Evolutionary conservation across 176 grass and related monocot species (phyloP), one percentile per base, ranked within the genome.

Genomic region (Saccharum officinarum): DNA sequence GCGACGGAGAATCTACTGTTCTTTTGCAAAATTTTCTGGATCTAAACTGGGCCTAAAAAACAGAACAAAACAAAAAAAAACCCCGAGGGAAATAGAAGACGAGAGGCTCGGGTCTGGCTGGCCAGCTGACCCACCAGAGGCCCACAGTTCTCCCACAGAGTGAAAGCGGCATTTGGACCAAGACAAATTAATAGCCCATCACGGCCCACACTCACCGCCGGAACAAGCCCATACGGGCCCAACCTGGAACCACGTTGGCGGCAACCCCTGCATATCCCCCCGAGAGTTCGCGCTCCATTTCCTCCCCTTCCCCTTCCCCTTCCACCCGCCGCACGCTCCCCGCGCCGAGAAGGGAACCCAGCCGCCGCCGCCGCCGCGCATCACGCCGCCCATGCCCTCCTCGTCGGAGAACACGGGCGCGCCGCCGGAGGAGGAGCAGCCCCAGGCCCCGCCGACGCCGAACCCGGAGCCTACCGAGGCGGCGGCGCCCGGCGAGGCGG

Each of bases 331-430:
- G 7, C 25, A 66, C 10, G 61, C 69, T 37, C n/a, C n/a, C n/a
- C n/a, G n/a, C n/a, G n/a, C n/a, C 39, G 20, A 37, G 54, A 49
- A 62, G 62, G 34, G 68, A 61, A 20, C 77, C 73, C 47, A 50
- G n/a, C n/a, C n/a, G 33, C 71, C 76, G 71, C 71, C 39, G 28
- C 69, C 38, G 36, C 36, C 20, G 17, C 17, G 8, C 67, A 4
- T 26, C 36, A 9, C 37, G 38, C 63, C 17, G 52, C 7, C 73
- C 59, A 90, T 90, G 88, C 80, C 50, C 38, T 83, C 80, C 60
- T 67, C 84, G 22, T 61, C 88, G 26, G 74, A 90, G 7, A 86
- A 60, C 59, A 3, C 81, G 15, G 68, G 22, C 11, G 16, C 60
- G 26, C 73, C 84, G 3, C 16, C 6, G 23, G 74, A 79, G 3